Evolutionary conservation across 495 filamentous ascomycete species (phyloP).

Genomic region (Halenospora varia): DNA sequence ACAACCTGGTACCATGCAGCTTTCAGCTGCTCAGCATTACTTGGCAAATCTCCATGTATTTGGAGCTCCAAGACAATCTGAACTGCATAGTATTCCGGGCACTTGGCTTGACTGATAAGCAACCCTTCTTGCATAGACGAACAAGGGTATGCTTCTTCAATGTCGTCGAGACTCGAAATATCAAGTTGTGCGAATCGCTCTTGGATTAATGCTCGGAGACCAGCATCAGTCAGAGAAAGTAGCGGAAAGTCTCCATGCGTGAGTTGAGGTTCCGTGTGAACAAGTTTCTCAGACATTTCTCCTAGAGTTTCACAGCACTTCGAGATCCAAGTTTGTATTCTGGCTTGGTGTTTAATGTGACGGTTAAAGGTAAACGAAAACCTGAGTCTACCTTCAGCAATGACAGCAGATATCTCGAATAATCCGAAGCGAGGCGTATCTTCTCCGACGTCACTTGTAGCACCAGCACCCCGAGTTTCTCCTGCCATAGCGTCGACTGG

Average conservation of each 20-base stretch:
- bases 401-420: conserved; percentile 60
- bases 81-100: conserved; percentile 11
- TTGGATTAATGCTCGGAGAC: conserved; percentile 42
- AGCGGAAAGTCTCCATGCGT: conserved; percentile 62
- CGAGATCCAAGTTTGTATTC: conserved; percentile 55
- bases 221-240: conserved; percentile 55
- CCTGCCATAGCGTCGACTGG: conserved; percentile 42
- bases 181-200: conserved; percentile 46
- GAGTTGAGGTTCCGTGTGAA: conserved; percentile 41
- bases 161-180: conserved; percentile 32
- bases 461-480: neutral
- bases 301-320: conserved; percentile 52
- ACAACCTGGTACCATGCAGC: conserved; percentile 51
- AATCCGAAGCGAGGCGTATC: conserved; percentile 57
- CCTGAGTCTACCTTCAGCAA: conserved; percentile 55
- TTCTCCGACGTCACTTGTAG: conserved; percentile 43
- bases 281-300: conserved; percentile 45
- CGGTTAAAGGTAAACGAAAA: conserved; percentile 62
- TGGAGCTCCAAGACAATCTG: neutral
- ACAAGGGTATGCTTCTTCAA: conserved; percentile 63
- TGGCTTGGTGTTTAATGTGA: conserved; percentile 52
- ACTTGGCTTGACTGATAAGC: conserved; percentile 47
- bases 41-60: neutral
- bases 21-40: neutral
- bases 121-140: conserved; percentile 67